Conservation (phyloP, 2,329 filamentous ascomycete species). For the Cytospora mali region DNA sequence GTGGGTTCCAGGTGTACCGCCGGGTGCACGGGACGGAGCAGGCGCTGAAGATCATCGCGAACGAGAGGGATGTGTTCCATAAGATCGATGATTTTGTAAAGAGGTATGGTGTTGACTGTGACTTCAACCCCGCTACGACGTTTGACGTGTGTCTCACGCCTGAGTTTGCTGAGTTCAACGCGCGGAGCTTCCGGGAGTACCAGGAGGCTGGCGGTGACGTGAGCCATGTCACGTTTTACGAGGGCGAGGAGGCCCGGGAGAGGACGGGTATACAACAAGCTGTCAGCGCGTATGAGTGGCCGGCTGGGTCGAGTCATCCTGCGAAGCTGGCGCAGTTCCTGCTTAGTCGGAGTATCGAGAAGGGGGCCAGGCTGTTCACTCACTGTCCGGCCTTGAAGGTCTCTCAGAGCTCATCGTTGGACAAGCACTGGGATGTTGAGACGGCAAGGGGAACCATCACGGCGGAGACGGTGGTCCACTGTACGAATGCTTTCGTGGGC, state of each 20-base stretch:
- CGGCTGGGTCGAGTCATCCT: slow-evolving; percentile 51
- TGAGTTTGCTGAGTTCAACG: slow-evolving; percentile 49
- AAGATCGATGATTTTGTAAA: slow-evolving; percentile 45
- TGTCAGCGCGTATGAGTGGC: slow-evolving; percentile 53
- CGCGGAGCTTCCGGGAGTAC: slow-evolving; percentile 43
- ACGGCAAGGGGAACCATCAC: slow-evolving; percentile 40
- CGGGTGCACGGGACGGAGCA: slow-evolving; percentile 46
- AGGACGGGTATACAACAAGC: slow-evolving; percentile 43
- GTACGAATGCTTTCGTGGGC: slow-evolving; percentile 45
- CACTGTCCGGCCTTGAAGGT: slow-evolving; percentile 44
- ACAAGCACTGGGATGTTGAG: slow-evolving; percentile 36
- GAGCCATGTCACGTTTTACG: slow-evolving; percentile 44
- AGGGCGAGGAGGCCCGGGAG: slow-evolving; percentile 42
- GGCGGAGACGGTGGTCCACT: slow-evolving; percentile 40
- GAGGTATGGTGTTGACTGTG: slow-evolving; percentile 45
- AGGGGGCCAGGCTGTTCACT: slow-evolving; percentile 46
- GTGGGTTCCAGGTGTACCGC: slow-evolving; percentile 48
- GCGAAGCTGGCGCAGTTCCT: slow-evolving; percentile 54
- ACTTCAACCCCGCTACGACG: slow-evolving; percentile 49
- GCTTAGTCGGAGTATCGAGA: slow-evolving; percentile 40
- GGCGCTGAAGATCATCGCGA: slow-evolving; percentile 48
- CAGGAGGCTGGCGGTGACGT: slow-evolving; percentile 46
- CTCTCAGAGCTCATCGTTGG: slow-evolving; percentile 28
- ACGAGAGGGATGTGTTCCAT: slow-evolving; percentile 44
- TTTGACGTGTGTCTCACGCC: slow-evolving; percentile 52